phyloP scores from a whole-genome alignment of 2,329 filamentous ascomycete genomes.

The Nannizziopsis barbatae region DNA sequence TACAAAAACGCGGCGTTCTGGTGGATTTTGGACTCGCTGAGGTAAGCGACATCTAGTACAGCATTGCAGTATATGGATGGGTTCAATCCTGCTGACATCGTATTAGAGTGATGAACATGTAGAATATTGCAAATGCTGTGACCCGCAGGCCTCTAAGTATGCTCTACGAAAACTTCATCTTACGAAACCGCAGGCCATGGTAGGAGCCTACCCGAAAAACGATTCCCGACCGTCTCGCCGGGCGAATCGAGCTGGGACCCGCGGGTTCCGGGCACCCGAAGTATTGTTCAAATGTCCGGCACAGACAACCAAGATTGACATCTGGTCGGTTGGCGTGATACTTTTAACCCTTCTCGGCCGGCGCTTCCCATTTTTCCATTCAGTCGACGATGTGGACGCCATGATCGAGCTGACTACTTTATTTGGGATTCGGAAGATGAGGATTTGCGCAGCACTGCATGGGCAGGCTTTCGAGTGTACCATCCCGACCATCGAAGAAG shows the following conservation, averaged over 20 bases:
- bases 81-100: constrained; percentile 4
- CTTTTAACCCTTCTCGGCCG: constrained; percentile 85
- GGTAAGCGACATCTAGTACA: constrained; percentile 13
- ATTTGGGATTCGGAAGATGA: constrained; percentile 79
- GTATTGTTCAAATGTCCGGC: constrained; percentile 95
- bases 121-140: constrained; percentile 12
- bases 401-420: constrained; percentile 96
- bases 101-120: constrained; percentile 39
- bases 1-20: constrained; percentile 65
- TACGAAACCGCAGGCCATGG: constrained; percentile 47
- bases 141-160: constrained; percentile 17
- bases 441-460: constrained; percentile 66
- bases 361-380: constrained; percentile 97
- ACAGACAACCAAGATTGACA: constrained; percentile 86
- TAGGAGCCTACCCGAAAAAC: constrained; percentile 70
- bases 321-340: constrained; percentile 97
- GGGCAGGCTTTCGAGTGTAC: constrained; percentile 87
- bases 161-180: constrained; percentile 49
- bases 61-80: background rate
- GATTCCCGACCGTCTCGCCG: constrained; percentile 79
- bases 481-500: constrained; percentile 77
- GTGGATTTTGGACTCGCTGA: constrained; percentile 99
- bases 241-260: constrained; percentile 86
- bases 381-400: constrained; percentile 92
- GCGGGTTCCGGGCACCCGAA: constrained; percentile 91